Conservation (phyloP, 352 stramenopile species). For the Phytophthora megakarya region DNA sequence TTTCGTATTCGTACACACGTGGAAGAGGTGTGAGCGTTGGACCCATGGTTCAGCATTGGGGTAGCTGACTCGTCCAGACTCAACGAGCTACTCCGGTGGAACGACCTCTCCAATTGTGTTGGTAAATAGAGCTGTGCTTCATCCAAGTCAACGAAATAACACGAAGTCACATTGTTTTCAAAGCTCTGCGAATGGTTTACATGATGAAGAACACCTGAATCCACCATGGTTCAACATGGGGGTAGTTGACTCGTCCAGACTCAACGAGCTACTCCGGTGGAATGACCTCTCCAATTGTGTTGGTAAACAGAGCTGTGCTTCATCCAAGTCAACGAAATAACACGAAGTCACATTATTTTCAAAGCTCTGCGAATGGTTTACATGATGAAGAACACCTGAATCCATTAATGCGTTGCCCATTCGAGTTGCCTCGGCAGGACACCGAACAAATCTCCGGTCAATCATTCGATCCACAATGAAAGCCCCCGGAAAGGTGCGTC, state of each 20-base stretch:
- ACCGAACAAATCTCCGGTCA: slow-evolving; percentile 44
- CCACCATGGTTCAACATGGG: slow-evolving; percentile 31
- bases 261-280: slow-evolving; percentile 14
- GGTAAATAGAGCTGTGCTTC: slow-evolving; percentile 22
- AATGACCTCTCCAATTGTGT: slow-evolving; percentile 19
- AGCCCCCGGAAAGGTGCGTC: slow-evolving; percentile 19
- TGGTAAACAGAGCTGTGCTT: slow-evolving; percentile 21
- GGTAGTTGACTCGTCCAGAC: slow-evolving; percentile 22
- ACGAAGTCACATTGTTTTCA: slow-evolving; percentile 34
- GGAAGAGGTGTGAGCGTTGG: slow-evolving; percentile 19
- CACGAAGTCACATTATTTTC: slow-evolving; percentile 36
- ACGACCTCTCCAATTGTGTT: slow-evolving; percentile 18
- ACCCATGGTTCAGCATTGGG: slow-evolving; percentile 21
- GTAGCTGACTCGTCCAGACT: slow-evolving; percentile 26
- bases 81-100: slow-evolving; percentile 7
- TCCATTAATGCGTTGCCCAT: slow-evolving; percentile 74
- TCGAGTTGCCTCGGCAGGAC: slow-evolving; percentile 44
- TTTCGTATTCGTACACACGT: slow-evolving; percentile 20
- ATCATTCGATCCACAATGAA: slow-evolving; percentile 36
- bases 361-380: slow-evolving; percentile 50
- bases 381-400: slow-evolving; percentile 56
- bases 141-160: slow-evolving; percentile 50
- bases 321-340: slow-evolving; percentile 50
- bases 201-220: slow-evolving; percentile 62
- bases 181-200: slow-evolving; percentile 50